phyloP scores from a whole-genome alignment of 2,329 filamentous ascomycete species.

The Aspergillus cejpii region DNA sequence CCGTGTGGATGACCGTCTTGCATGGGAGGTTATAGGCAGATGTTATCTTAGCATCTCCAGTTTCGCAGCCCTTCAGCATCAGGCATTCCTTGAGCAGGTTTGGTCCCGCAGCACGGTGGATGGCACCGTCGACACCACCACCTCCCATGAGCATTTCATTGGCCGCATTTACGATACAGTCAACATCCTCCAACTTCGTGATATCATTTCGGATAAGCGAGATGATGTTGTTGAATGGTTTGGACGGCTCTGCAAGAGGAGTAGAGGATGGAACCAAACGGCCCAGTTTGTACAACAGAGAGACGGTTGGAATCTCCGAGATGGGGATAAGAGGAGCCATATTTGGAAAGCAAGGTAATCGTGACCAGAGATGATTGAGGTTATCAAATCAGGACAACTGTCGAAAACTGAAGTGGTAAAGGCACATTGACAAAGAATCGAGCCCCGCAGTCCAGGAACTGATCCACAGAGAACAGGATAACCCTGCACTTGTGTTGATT shows the following conservation, averaged over 20 bases:
- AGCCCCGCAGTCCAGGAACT: not conserved
- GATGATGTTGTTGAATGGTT: constrained; percentile 49
- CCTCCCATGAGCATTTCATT: constrained; percentile 73
- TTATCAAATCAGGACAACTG: not conserved
- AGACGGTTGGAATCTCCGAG: constrained; percentile 39
- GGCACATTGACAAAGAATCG: not conserved
- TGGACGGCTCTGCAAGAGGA: constrained; percentile 38
- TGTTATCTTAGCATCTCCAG: constrained; percentile 79
- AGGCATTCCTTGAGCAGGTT: constrained; percentile 63
- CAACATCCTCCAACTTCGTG: constrained; percentile 62
- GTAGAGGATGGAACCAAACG: constrained; percentile 39
- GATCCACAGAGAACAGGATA: not conserved
- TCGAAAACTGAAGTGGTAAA: too few species aligned
- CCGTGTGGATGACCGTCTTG: constrained; percentile 77
- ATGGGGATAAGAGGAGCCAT: constrained; percentile 24
- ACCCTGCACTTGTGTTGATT: not conserved
- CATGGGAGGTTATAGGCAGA: constrained; percentile 67
- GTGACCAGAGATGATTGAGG: not conserved
- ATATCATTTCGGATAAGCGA: constrained; percentile 70
- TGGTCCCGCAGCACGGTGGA: constrained; percentile 73
- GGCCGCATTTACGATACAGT: constrained; percentile 89
- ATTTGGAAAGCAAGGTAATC: not conserved
- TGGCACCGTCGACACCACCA: constrained; percentile 84
- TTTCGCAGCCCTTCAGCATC: constrained; percentile 64
- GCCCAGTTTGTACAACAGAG: constrained; percentile 57